Base-by-base conservation (phyloP, 768 basidiomycete genomes). In the Trametes gibbosa region DNA sequence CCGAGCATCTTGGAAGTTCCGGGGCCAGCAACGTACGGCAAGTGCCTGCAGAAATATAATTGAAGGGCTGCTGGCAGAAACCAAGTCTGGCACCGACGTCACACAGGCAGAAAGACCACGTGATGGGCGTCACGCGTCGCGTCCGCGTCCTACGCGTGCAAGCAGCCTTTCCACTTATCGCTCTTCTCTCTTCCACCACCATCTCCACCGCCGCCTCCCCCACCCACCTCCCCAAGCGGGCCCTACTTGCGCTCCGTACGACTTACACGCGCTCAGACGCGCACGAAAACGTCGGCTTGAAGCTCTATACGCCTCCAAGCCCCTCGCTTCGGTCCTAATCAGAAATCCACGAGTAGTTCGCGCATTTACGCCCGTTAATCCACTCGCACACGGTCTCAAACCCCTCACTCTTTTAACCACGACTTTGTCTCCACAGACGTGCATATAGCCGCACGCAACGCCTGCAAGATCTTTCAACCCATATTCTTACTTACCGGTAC, bases 71-170 rank as follows among this genome's bases (percentile, higher is more conserved):
- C 43, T 14, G 19, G 43, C 21, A 45, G 21, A 16, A 21, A 24
- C 12, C 19, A 12, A 25, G 24, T 23, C 19, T 23, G 25, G 6
- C 35, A 50, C n/a, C 9, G 77, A 69, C 69, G 98, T 80, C 64
- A 98, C 78, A 12, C 89, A 92, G 0, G 77, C 75, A 12, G 79
- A 81, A 3, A 87, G 69, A 5, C 78, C 71, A 10, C 77, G 68
- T 12, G 87, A 19, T 97, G 78, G 13, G 80, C 76, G 16, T 77
- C 77, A 68, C 91, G 91, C 61, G 61, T 62, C 56, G 46, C 47
- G 49, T 23, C 32, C 59, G 42, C 53, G 39, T 52, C 27, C 97
- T 76, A 25, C 89, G 87, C 74, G 2, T 97, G 3, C 96, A 96
- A 6, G 80, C 70, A 84, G 74, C 13, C 82, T 78, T 16, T 75